Percentiles rank a stretch among this genome's conserved stretches.
phyloP scores from a whole-genome alignment of 2,329 filamentous ascomycete species.

The Colletotrichum chlorophyti region DNA sequence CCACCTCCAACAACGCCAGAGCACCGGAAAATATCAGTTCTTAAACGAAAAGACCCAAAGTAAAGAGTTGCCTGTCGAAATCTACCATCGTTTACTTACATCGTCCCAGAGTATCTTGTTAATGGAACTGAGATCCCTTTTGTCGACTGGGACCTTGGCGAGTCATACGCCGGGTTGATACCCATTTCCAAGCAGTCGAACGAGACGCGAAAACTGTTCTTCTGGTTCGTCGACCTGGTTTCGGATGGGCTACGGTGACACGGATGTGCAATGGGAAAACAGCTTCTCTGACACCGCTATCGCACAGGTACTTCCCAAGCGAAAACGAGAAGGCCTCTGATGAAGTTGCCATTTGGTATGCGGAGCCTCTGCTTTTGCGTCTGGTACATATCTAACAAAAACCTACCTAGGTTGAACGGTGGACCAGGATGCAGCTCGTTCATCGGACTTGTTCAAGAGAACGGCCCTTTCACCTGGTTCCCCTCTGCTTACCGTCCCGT shows the following conservation, averaged over 20 bases:
- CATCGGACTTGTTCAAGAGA: conserved; percentile 76
- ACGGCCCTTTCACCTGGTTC: conserved; percentile 76
- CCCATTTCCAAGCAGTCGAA: conserved; percentile 55
- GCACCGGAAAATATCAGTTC: conserved; percentile 10
- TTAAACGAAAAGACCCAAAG: conserved; percentile 10
- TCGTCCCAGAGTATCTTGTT: conserved; percentile 62
- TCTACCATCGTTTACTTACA: not conserved
- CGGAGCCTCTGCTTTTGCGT: too few species aligned
- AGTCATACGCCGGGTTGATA: conserved; percentile 70
- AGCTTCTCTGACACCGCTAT: too few species aligned
- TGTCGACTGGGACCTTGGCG: conserved; percentile 72
- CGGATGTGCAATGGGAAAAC: too few species aligned
- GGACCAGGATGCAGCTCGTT: conserved; percentile 66
- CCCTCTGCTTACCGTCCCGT: conserved; percentile 70
- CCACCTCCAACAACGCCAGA: not conserved
- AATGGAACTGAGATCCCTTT: conserved; percentile 71
- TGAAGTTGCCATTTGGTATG: conserved; percentile 64
- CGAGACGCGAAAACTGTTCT: conserved; percentile 63
- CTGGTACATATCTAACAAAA: too few species aligned
- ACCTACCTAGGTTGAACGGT: conserved; percentile 17
- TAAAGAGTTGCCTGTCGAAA: not conserved
- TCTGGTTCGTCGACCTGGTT: conserved; percentile 69
- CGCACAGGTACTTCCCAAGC: conserved; percentile 46
- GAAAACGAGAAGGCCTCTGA: conserved; percentile 66
- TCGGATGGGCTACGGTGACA: too few species aligned